Evolutionary conservation across 345 rosid genomes (phyloP), one percentile per base, ranked within the genome.

Genomic region (Brassica juncea): DNA sequence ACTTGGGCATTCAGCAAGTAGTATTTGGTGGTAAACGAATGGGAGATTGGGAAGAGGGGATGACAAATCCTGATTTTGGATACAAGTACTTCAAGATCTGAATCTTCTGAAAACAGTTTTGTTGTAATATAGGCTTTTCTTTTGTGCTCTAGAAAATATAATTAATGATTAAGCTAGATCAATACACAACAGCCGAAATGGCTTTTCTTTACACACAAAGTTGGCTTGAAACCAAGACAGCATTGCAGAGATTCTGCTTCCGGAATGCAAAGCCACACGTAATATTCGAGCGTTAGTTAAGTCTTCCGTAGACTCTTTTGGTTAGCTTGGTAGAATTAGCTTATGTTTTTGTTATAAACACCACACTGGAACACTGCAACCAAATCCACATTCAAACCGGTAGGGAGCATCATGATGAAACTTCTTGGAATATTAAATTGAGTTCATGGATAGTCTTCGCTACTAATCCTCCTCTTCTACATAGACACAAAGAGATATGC

Each of bases 1-100:
- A 92, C 77, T 69, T 87, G 28, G 97, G 97, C 64, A 90, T 94
- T 80, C 93, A 92, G 44, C 97, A 94, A 80, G 86, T 88, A 55
- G 91, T 94, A 72, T 92, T 94, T 60, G 95, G 99, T 39, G 97
- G 97, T 35, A 89, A 82, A 54, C 73, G 84, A 58, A 71, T 94
- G 82, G 97, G 95, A 55, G 98, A 94, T 72, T 94, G 99, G 99
- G 97, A 94, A 87, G 97, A 91, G 72, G 94, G 91, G 66, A 91
- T 92, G 99, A 91, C 89, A 25, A 82, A 81, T 79, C 84, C 95
- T 0, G 92, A 87, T 74, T 85, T 79, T 60, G 97, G 99, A 0
- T 94, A 91, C 78, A 94, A 89, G 82, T 85, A 85, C 81, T 94
- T 92, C 87, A 88, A 92, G 79, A 91, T 94, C 71, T 92, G 80